Base-by-base conservation (phyloP, 75 land plant species). In the Isoetes taiwanensis region DNA sequence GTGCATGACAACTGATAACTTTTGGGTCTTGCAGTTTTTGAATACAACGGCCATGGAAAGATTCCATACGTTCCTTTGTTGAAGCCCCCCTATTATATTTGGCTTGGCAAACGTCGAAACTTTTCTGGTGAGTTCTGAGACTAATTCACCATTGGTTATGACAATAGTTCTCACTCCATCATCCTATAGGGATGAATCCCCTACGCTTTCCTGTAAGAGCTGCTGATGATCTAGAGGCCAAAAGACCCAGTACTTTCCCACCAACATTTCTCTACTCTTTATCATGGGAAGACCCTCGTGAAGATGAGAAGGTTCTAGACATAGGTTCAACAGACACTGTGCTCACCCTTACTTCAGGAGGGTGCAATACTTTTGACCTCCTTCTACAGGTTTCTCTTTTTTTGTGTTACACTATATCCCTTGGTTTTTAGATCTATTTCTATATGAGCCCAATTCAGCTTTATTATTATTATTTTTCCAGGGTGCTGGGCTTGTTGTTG, bases 261-360 rank as follows among this genome's bases (percentile, higher is more conserved):
- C 74, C 74, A 1, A 71, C 74, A 0, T 71, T 71, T 60, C 74
- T 71, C 23, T 71, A 71, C 54, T 71, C 74, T 1, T 30, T 71
- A 38, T 71, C 74, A 2, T 71, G 74, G 74, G 74, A 71, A 54
- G 74, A 71, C 38, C 74, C 74, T 24, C 63, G 74, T 2, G 74
- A 66, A 59, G 74, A 71, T 41, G 74, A 71, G 30, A 67, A 59
- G 21, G 68, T 71, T 30, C 30, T 71, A 29, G 32, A 64, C 10
- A 65, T 71, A 20, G 24, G 10, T 23, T 40, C 58, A 28, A 43
- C 52, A 23, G 74, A 71, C 57, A 64, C 67, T 26, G 74, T 71
- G 23, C 27, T 71, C 10, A 71, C 74, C 2, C 69, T 71, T 30
- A 71, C 74, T 0, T 71, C 74, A 11, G 74, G 74, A 0, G 74